Conservation (phyloP, 2,329 filamentous ascomycete genomes). For the Mollisia scopiformis region DNA sequence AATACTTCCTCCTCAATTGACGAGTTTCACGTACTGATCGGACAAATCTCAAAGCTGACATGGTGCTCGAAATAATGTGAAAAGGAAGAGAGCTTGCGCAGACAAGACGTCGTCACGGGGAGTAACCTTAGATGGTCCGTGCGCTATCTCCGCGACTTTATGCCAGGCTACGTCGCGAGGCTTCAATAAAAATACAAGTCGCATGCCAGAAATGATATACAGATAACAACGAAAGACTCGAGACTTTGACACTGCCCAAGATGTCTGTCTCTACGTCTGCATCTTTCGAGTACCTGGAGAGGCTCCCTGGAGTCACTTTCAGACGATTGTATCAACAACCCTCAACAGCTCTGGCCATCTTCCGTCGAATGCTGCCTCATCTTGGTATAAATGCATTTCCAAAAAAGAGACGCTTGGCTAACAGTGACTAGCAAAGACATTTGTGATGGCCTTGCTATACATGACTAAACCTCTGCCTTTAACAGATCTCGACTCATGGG, state of each 20-base stretch:
- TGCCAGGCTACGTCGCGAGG: constrained; percentile 23
- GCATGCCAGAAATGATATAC: constrained; percentile 27
- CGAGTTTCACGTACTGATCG: constrained; percentile 57
- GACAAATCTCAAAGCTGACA: constrained; percentile 64
- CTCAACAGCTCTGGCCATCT: constrained; percentile 92
- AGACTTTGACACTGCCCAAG: constrained; percentile 21
- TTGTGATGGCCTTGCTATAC: constrained; percentile 95
- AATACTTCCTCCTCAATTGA: background rate
- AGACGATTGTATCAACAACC: constrained; percentile 93
- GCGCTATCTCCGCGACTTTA: background rate
- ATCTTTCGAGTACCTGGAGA: constrained; percentile 89
- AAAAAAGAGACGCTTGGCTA: constrained; percentile 18
- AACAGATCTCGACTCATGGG: constrained; percentile 84
- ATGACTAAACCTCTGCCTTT: constrained; percentile 79
- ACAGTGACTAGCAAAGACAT: constrained; percentile 72
- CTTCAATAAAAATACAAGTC: constrained; percentile 11
- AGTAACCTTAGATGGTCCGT: constrained; percentile 8
- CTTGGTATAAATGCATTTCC: constrained; percentile 62
- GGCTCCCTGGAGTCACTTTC: constrained; percentile 87
- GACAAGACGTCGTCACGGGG: constrained; percentile 12
- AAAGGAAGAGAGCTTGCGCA: too few relatives aligned
- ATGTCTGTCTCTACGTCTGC: constrained; percentile 54
- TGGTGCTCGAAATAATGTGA: constrained; percentile 37
- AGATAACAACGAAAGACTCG: constrained; percentile 18
- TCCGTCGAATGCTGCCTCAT: constrained; percentile 94